These are phyloP conservation scores for Leptographium galeiforme DNA, from an alignment of 2,329 filamentous ascomycete species.

Conservation along the genomic window DNA sequence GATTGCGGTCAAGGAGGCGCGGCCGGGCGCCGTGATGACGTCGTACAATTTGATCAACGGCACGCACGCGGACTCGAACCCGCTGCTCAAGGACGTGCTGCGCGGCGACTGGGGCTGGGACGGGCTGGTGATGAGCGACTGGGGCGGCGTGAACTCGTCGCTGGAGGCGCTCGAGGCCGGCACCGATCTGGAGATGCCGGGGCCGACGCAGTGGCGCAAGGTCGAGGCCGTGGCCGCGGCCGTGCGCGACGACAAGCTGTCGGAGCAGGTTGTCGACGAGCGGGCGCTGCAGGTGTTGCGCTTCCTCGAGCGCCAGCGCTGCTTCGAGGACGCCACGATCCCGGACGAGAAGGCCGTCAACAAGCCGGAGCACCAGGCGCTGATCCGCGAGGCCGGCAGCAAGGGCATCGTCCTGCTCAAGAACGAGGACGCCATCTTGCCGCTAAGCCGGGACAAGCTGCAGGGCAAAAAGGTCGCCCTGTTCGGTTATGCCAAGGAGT, in stretches of 20 bases:
- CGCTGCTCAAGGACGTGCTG: conserved; percentile 42
- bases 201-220: conserved; percentile 36
- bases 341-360: conserved; percentile 43
- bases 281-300: conserved; percentile 48
- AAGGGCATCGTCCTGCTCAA: conserved; percentile 53
- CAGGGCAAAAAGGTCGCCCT: conserved; percentile 46
- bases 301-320: conserved; percentile 47
- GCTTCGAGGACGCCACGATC: conserved; percentile 43
- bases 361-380: conserved; percentile 39
- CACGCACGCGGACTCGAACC: conserved; percentile 40
- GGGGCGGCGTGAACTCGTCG: conserved; percentile 44
- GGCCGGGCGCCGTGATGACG: conserved; percentile 57
- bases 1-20: conserved; percentile 55
- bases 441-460: conserved; percentile 31
- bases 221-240: conserved; percentile 43
- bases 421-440: conserved; percentile 45
- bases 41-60: conserved; percentile 57
- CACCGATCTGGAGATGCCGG: conserved; percentile 45
- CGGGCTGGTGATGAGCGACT: conserved; percentile 47
- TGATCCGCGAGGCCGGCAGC: conserved; percentile 47
- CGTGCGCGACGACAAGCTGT: conserved; percentile 33
- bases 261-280: conserved; percentile 35
- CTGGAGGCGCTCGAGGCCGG: conserved; percentile 41
- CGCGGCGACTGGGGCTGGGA: conserved; percentile 50
- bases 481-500: conserved; percentile 52